A percentile compares a stretch with the other conserved stretches of the same genome.
phyloP scores from a whole-genome alignment of 345 rosid species.

The Carallia pectinifolia region DNA sequence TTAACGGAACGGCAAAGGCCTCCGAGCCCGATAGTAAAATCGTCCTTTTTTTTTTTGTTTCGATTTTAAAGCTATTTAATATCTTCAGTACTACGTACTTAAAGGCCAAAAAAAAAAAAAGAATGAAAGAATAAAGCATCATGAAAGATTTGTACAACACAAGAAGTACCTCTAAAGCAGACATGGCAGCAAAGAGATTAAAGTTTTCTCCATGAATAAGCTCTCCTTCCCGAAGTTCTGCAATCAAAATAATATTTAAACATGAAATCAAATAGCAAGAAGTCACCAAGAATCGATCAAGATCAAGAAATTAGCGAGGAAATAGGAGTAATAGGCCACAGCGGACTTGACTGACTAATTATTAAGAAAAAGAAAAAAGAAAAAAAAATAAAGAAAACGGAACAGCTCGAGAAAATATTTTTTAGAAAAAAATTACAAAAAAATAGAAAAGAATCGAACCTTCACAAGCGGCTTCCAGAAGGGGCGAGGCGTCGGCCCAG shows the following conservation, averaged over 20 bases:
- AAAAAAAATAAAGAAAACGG: background rate
- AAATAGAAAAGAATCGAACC: slow-evolving; percentile 34
- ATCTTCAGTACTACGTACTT: background rate
- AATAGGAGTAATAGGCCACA: background rate
- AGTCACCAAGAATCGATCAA: too few relatives aligned
- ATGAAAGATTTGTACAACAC: background rate
- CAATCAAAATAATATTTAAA: background rate
- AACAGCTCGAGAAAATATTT: background rate
- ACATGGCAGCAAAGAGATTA: slow-evolving; percentile 97
- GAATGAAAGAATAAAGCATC: slow-evolving; percentile 5
- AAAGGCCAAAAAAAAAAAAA: background rate
- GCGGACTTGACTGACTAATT: background rate
- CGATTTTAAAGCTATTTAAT: background rate
- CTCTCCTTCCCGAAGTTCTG: slow-evolving; percentile 80
- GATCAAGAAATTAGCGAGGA: too few relatives aligned
- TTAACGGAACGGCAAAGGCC: too few relatives aligned
- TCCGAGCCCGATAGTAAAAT: background rate
- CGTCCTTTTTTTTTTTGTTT: background rate
- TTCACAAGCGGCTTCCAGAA: slow-evolving; percentile 61
- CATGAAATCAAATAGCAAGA: too few relatives aligned
- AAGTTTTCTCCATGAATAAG: slow-evolving; percentile 86
- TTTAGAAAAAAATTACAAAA: background rate
- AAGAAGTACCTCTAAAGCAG: slow-evolving; percentile 82
- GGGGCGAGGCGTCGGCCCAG: slow-evolving; percentile 81
- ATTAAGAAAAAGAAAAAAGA: background rate